Base-by-base conservation (phyloP, 306 rosid species). In the Alnus glutinosa region DNA sequence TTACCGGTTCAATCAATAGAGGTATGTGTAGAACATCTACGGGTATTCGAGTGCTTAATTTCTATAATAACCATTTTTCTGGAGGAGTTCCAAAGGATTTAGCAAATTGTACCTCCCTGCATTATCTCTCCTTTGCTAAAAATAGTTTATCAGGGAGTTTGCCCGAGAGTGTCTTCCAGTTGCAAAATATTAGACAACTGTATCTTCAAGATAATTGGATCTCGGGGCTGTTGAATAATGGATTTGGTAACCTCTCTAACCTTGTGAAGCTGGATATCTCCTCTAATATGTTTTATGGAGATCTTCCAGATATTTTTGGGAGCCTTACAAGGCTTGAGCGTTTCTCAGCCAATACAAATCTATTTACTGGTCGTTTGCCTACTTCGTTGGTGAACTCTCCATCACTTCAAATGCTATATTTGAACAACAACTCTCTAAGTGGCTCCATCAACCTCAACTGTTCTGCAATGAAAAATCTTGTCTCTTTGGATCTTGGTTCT, bases 181-280 rank as follows among this genome's bases (percentile, higher is more conserved):
- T 78, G 46, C 30, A 58, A 9, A 76, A 48, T 18, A 55, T 84
- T 28, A 42, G 28, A 2, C 9, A 12, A 3, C 37, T 80, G 15
- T 55, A 3, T 51, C 66, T 83, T 75, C 77, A 67, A 46, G 74
- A 36, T 5, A 87, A 87, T 73, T 13, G n/a, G 55, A 1, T 81
- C 16, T 68, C 80, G 0, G 88, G 86, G 16, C 15, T 0, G 1
- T 81, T 84, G 14, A 67, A 47, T 42, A 7, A 80, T 7, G 76
- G 54, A 67, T 47, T 83, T 57, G 77, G 86, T 55, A 81, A 83
- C 55, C 86, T 79, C 30, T 62, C 52, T 12, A 79, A 49, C 71
- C 83, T 82, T 80, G 62, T 63, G 47, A 51, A 44, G 8, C n/a
- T 87, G 48, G 84, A 83, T 75, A 77, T 87, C 39, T 83, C 79